Percentiles rank a stretch among this genome's conserved stretches.
These are phyloP conservation scores for Acanthamoeba triangularis DNA, from an alignment of 208 protist genomes.

Conservation along the genomic window DNA sequence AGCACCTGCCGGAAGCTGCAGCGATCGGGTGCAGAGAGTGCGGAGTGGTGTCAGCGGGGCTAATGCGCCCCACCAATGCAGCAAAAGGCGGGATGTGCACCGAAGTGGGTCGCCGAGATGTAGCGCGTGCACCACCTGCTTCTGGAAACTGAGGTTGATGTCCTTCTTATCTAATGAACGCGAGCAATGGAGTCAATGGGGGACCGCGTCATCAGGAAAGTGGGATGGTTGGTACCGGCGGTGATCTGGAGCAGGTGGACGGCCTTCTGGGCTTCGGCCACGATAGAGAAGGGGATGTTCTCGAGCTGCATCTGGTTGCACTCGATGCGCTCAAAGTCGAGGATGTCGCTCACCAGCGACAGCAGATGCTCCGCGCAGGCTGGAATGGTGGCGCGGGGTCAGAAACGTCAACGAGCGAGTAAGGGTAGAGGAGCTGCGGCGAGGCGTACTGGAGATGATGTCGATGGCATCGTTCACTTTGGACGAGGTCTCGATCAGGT, in stretches of 20 bases:
- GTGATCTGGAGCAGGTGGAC: background rate
- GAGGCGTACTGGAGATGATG: conserved; percentile 26
- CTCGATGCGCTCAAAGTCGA: conserved; percentile 57
- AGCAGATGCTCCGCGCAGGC: conserved; percentile 29
- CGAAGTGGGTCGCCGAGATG: too few species aligned
- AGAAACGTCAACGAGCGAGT: too few species aligned
- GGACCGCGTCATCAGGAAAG: background rate
- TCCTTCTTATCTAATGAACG: background rate
- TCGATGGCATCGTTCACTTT: background rate
- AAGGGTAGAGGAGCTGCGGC: too few species aligned
- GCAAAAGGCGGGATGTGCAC: too few species aligned
- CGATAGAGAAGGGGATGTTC: background rate
- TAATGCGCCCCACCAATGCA: too few species aligned
- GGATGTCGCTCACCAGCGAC: conserved; percentile 59
- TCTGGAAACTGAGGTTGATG: too few species aligned
- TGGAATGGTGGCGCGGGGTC: too few species aligned
- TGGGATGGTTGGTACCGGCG: background rate
- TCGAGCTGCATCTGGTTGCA: conserved; percentile 2
- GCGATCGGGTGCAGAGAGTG: too few species aligned
- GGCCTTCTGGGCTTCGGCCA: background rate
- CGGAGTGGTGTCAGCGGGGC: too few species aligned
- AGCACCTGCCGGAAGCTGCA: background rate
- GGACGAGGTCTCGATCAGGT: background rate
- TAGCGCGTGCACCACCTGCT: too few species aligned
- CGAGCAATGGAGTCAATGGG: background rate